Evolutionary conservation across 371 early-diverging fungal species (phyloP), one percentile per base, ranked within the genome.

Genomic region (Actinomortierella wolfii): DNA sequence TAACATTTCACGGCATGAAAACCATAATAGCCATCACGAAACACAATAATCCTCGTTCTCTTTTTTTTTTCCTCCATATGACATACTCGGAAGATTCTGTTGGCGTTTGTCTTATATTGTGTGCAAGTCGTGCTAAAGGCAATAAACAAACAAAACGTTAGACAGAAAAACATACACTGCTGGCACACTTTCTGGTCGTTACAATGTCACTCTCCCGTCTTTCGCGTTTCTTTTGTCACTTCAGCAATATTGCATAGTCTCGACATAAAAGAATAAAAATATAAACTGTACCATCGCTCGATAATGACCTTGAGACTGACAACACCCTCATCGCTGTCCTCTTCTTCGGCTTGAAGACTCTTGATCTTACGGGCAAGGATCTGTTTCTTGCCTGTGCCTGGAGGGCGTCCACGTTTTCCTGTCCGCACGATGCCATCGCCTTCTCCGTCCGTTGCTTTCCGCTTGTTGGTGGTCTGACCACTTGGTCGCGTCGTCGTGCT

Each of bases 91-190:
- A 51, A 51, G 59, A 68, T 62, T 47, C 64, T 52, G 45, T 21
- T 41, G 29, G 60, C 57, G 45, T 69, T 69, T 49, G 39, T 54
- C 9, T 50, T 51, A 42, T 69, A 69, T 21, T 69, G 70, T 3
- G 70, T 64, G 61, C 70, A 69, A 24, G 70, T 69, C 1, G 52
- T 57, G 60, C 68, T 68, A 39, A 14, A 42, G 18, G 18, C 25
- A 28, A 24, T 2, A 23, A n/a, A 14, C 7, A 18, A 39, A 18
- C 3, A 6, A 52, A 48, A 40, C 18, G 50, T 1, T 20, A 24
- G 8, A 42, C 17, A 42, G 29, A 14, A 46, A 34, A 5, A n/a
- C n/a, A n/a, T n/a, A n/a, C n/a, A n/a, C n/a, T n/a, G n/a, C n/a
- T n/a, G n/a, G n/a, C n/a, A n/a, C n/a, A n/a, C n/a, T n/a, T n/a